A percentile compares a stretch with the other conserved stretches of the same genome.
These are phyloP conservation scores for Cruciata laevipes DNA, from an alignment of 257 asterid genomes.

Conservation along the genomic window DNA sequence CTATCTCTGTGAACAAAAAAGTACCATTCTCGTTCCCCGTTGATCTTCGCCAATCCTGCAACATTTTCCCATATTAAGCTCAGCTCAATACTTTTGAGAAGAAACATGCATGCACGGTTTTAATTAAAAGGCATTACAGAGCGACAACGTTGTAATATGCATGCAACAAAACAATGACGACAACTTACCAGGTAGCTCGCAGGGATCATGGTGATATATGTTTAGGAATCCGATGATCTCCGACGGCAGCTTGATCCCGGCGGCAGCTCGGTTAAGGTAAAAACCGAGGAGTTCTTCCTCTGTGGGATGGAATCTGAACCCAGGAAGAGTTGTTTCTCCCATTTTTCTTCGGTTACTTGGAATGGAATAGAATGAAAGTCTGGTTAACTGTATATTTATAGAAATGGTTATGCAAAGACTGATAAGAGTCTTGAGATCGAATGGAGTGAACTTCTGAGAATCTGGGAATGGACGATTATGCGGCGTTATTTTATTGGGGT, in stretches of 20 bases:
- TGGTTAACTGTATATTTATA: neutral
- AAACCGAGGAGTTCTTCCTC: conserved; percentile 66
- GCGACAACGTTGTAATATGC: neutral
- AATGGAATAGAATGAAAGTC: too few species aligned
- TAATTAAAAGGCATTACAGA: neutral
- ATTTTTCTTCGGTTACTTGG: neutral
- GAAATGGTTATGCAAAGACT: neutral
- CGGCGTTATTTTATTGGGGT: neutral
- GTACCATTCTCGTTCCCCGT: conserved; percentile 76
- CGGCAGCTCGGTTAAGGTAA: conserved; percentile 45
- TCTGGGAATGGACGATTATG: neutral
- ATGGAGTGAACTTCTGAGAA: neutral
- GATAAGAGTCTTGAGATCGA: neutral
- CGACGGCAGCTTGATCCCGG: conserved; percentile 33
- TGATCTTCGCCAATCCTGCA: conserved; percentile 53
- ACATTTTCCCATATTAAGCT: neutral
- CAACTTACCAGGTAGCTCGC: conserved; percentile 58
- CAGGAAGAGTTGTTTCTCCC: conserved; percentile 40
- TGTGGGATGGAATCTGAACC: conserved; percentile 76
- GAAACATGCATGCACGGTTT: neutral
- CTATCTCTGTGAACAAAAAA: conserved; percentile 63
- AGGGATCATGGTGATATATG: conserved; percentile 59
- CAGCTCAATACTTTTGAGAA: neutral
- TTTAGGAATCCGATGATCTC: conserved; percentile 59
- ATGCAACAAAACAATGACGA: too few species aligned